Conservation (phyloP, 805 yeast genomes). For the Lachancea mirantina region DNA sequence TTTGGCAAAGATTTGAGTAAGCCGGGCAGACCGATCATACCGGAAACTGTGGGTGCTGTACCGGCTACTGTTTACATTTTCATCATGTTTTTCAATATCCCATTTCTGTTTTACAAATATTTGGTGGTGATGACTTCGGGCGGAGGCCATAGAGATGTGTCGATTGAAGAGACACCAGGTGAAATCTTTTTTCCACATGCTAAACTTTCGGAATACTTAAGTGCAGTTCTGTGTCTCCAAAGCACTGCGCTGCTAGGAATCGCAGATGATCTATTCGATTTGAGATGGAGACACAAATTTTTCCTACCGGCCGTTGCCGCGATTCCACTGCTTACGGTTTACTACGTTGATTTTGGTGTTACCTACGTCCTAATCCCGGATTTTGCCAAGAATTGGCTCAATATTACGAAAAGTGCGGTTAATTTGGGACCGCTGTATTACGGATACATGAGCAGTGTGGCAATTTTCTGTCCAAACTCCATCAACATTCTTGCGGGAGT, state of each 20-base stretch:
- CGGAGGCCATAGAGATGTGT: slow-evolving; percentile 43
- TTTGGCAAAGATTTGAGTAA: slow-evolving; percentile 81
- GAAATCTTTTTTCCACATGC: slow-evolving; percentile 58
- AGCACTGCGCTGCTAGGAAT: slow-evolving; percentile 80
- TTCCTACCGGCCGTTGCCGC: slow-evolving; percentile 92
- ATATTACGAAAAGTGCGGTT: slow-evolving; percentile 34
- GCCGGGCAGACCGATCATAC: slow-evolving; percentile 60
- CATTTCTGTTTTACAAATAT: slow-evolving; percentile 76
- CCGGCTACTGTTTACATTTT: slow-evolving; percentile 76
- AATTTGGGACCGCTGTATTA: slow-evolving; percentile 81
- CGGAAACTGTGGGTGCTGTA: slow-evolving; percentile 91
- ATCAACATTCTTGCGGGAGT: slow-evolving; percentile 94
- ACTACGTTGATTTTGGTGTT: slow-evolving; percentile 88
- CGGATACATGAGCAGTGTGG: slow-evolving; percentile 80
- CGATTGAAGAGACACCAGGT: slow-evolving; percentile 13
- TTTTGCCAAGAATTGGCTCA: slow-evolving; percentile 41
- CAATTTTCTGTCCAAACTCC: slow-evolving; percentile 93
- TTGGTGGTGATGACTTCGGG: slow-evolving; percentile 53
- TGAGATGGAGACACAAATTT: slow-evolving; percentile 96
- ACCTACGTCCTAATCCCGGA: slow-evolving; percentile 81
- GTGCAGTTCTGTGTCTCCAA: slow-evolving; percentile 77
- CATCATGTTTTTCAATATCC: slow-evolving; percentile 76
- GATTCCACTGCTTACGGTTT: slow-evolving; percentile 82
- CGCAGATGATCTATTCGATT: slow-evolving; percentile 91
- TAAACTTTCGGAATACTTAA: slow-evolving; percentile 75